A percentile compares a stretch with the other conserved stretches of the same genome.
Conservation (phyloP, 1,139 yeast genomes). For the Zhuliangozyma blackwelliae region DNA sequence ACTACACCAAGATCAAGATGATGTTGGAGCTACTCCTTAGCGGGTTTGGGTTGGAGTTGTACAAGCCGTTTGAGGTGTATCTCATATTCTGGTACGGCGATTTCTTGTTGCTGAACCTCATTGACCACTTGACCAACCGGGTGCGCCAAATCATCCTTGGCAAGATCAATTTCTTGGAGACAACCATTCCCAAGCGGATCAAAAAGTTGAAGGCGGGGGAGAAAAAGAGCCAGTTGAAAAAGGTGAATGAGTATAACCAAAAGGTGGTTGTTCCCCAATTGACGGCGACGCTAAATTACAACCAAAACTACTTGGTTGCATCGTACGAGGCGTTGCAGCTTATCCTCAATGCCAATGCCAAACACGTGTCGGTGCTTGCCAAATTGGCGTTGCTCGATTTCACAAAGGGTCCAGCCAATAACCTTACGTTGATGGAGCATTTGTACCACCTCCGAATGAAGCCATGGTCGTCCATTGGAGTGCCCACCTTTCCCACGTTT, state of each 20-base stretch:
- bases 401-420: constrained; percentile 30
- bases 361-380: constrained; percentile 20
- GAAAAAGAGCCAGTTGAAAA: constrained; percentile 32
- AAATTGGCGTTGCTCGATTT: constrained; percentile 23
- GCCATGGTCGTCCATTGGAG: constrained; percentile 79
- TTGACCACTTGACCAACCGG: constrained; percentile 49
- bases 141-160: constrained; percentile 32
- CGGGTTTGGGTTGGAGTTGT: constrained; percentile 76
- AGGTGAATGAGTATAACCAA: constrained; percentile 14
- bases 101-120: constrained; percentile 45
- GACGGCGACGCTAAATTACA: constrained; percentile 12
- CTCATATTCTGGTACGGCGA: constrained; percentile 66
- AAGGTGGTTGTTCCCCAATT: constrained; percentile 23
- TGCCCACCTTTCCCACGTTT: constrained; percentile 61
- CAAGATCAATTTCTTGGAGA: constrained; percentile 27
- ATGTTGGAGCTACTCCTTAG: constrained; percentile 72
- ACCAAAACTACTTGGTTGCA: constrained; percentile 19
- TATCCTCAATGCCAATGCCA: constrained; percentile 23
- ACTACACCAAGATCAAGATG: constrained; percentile 55
- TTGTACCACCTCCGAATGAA: constrained; percentile 72
- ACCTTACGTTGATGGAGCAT: constrained; percentile 42
- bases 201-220: constrained; percentile 47
- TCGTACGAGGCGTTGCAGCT: constrained; percentile 37
- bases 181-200: constrained; percentile 38
- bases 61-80: constrained; percentile 66